These are phyloP conservation scores for Diaporthe eres DNA, from an alignment of 2,329 filamentous ascomycete species.

Conservation along the genomic window DNA sequence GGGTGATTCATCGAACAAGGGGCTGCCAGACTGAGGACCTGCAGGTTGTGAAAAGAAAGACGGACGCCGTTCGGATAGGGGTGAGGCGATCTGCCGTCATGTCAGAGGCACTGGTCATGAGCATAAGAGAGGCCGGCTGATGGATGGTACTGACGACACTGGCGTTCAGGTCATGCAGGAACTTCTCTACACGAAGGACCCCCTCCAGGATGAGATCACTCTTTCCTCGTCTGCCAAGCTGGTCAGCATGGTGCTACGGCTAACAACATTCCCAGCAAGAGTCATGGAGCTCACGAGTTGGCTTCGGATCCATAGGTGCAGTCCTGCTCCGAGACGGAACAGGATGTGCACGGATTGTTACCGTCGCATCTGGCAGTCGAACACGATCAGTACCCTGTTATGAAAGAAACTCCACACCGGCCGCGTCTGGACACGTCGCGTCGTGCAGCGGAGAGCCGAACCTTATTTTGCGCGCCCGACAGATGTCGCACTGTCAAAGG, in stretches of 20 bases:
- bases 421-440: conserved; percentile 1
- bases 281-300: conserved; percentile 55
- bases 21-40: conserved; percentile 46
- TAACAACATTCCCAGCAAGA: too few relatives aligned
- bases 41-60: conserved; percentile 41
- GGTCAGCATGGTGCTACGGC: not conserved
- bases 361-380: conserved; percentile 59
- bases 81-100: conserved; percentile 32
- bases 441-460: conserved; percentile 43
- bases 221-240: conserved; percentile 58
- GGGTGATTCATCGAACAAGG: conserved; percentile 43
- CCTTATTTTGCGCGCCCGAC: conserved; percentile 63
- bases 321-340: conserved; percentile 53
- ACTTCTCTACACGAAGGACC: conserved; percentile 62
- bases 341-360: conserved; percentile 59
- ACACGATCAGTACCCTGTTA: conserved; percentile 32
- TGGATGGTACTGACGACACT: conserved; percentile 52
- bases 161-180: conserved; percentile 60
- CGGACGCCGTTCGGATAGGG: conserved; percentile 20
- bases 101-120: conserved; percentile 27
- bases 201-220: conserved; percentile 66
- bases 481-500: conserved; percentile 59
- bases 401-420: not conserved
- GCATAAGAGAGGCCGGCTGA: not conserved
- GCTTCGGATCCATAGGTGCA: conserved; percentile 60